Percentiles rank a stretch among this genome's conserved stretches.
Evolutionary conservation across 768 basidiomycete genomes (phyloP).

Genomic region (Trametes elegans): DNA sequence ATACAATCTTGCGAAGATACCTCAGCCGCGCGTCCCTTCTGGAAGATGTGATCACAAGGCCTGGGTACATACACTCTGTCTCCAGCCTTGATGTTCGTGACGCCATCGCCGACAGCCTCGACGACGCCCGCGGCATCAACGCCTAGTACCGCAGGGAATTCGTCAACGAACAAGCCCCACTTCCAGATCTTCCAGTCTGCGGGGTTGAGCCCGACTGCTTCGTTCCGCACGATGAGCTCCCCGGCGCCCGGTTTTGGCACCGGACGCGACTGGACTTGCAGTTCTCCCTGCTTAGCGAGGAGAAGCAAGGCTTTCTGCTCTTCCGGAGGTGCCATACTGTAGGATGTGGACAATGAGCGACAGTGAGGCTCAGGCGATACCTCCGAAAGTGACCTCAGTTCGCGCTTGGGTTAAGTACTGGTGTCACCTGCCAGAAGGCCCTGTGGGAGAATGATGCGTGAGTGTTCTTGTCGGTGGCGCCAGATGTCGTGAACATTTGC

Average conservation of each 20-base stretch:
- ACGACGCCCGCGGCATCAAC: conserved; percentile 36
- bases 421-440: too few relatives aligned
- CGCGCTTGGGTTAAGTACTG: too few relatives aligned
- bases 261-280: background rate
- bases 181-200: conserved; percentile 38
- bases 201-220: conserved; percentile 32
- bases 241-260: conserved; percentile 21
- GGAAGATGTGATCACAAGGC: too few relatives aligned
- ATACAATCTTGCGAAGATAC: too few relatives aligned
- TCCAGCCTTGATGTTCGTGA: conserved; percentile 35
- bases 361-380: too few relatives aligned
- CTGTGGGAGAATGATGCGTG: too few relatives aligned
- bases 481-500: too few relatives aligned
- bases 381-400: too few relatives aligned
- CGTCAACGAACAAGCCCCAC: conserved; percentile 31
- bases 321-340: too few relatives aligned
- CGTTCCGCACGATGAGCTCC: conserved; percentile 29
- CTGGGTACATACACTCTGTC: conserved; percentile 40
- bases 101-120: conserved; percentile 37
- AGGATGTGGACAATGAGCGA: too few relatives aligned
- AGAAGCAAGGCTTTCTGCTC: background rate
- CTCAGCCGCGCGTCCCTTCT: too few relatives aligned
- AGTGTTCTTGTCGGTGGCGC: too few relatives aligned
- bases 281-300: background rate
- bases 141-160: conserved; percentile 30